Percentiles rank a stretch among this genome's conserved stretches.
Evolutionary conservation across 495 filamentous ascomycete species (phyloP).

Genomic region (Parachaetomium inaequale): DNA sequence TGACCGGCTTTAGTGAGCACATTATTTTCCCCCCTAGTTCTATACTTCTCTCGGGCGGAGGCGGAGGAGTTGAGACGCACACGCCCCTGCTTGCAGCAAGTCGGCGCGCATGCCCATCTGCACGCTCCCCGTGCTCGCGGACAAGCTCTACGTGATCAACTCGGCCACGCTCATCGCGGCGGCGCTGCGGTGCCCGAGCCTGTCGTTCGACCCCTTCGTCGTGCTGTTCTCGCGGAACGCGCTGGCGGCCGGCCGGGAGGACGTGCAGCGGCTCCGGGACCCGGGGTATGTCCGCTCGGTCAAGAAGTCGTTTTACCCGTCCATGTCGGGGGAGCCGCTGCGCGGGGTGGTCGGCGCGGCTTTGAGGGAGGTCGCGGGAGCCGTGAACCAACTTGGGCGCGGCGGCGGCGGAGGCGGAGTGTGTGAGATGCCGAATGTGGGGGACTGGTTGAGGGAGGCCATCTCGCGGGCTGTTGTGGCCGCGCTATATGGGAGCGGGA

Average conservation of each 20-base stretch:
- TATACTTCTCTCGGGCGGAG: no score
- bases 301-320: background rate
- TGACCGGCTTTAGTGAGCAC: constrained; percentile 13
- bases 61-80: no score
- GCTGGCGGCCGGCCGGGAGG: background rate
- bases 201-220: constrained; percentile 19
- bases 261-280: background rate
- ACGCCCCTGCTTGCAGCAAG: background rate
- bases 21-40: background rate
- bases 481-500: constrained; percentile 38
- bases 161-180: constrained; percentile 16
- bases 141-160: constrained; percentile 25
- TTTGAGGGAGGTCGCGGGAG: background rate
- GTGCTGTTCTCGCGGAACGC: constrained; percentile 6
- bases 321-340: background rate
- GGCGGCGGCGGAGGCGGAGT: background rate
- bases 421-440: constrained; percentile 18
- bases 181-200: constrained; percentile 12
- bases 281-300: constrained; percentile 6
- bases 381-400: background rate
- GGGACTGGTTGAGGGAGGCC: constrained; percentile 36
- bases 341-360: background rate
- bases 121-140: constrained; percentile 36
- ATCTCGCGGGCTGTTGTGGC: constrained; percentile 36
- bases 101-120: constrained; percentile 30